phyloP scores from a whole-genome alignment of 108 stramenopile genomes.

The Nitzschia sp. region DNA sequence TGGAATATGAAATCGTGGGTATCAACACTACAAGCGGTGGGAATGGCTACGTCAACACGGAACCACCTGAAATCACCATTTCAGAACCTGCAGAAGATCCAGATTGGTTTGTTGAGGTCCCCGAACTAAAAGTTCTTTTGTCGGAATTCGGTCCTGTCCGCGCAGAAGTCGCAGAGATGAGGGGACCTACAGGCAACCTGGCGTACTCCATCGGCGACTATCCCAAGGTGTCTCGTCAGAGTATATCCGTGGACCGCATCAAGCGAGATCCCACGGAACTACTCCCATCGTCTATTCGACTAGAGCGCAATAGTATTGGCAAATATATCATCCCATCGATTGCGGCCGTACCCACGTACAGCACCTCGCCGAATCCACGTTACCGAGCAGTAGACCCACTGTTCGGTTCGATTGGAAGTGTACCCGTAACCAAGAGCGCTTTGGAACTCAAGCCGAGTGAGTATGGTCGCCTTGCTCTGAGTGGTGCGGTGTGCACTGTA shows the following conservation, averaged over 20 bases:
- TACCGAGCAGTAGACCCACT: constrained; percentile 80
- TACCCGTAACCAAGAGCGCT: constrained; percentile 76
- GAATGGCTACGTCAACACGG: constrained; percentile 64
- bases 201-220: constrained; percentile 15
- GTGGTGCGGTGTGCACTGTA: constrained; percentile 85
- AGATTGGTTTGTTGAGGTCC: constrained; percentile 70
- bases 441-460: constrained; percentile 59
- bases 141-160: constrained; percentile 13
- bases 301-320: constrained; percentile 36
- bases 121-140: constrained; percentile 26
- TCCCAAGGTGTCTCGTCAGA: neutral
- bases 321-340: constrained; percentile 60
- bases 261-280: constrained; percentile 59
- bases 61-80: constrained; percentile 60
- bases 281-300: constrained; percentile 57
- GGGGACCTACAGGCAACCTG: constrained; percentile 15
- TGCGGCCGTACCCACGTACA: constrained; percentile 35
- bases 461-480: constrained; percentile 72
- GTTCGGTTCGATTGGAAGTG: constrained; percentile 78
- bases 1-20: constrained; percentile 68
- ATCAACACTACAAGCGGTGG: constrained; percentile 55
- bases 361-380: constrained; percentile 36
- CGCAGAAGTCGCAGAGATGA: constrained; percentile 35
- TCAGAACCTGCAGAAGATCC: constrained; percentile 60
- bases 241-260: constrained; percentile 37